phyloP scores from a whole-genome alignment of 805 yeast genomes.

The Kuraishia capsulata region DNA sequence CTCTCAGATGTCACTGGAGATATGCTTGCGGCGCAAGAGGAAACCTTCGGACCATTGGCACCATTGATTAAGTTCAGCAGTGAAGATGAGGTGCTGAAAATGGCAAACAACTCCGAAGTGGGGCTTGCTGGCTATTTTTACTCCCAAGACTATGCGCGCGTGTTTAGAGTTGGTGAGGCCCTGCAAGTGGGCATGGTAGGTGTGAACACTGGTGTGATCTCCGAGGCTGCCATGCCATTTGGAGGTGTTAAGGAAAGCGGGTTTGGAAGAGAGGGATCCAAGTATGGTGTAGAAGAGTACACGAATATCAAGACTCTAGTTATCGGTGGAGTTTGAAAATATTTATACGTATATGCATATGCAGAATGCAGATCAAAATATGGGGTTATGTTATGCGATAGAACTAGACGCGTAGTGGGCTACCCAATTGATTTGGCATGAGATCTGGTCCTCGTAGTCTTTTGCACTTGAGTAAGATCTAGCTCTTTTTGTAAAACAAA shows the following conservation, averaged over 20 bases:
- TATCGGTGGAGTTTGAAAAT: too few species aligned
- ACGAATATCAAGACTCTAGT: conserved; percentile 57
- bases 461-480: too few species aligned
- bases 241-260: conserved; percentile 79
- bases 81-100: conserved; percentile 50
- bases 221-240: conserved; percentile 66
- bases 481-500: too few species aligned
- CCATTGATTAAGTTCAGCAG: conserved; percentile 55
- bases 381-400: too few species aligned
- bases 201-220: conserved; percentile 63
- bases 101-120: conserved; percentile 59
- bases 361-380: too few species aligned
- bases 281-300: conserved; percentile 70
- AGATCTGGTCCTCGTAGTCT: too few species aligned
- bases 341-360: too few species aligned
- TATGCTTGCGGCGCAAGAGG: conserved; percentile 56
- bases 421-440: too few species aligned
- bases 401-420: too few species aligned
- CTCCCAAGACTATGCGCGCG: conserved; percentile 43
- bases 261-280: conserved; percentile 74
- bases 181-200: conserved; percentile 79
- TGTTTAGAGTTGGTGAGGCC: conserved; percentile 55
- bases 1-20: conserved; percentile 47
- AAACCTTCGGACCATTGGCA: conserved; percentile 77
- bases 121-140: conserved; percentile 79